Conservation (phyloP, 371 early-diverging fungal genomes). For the Coemansia sp. region DNA sequence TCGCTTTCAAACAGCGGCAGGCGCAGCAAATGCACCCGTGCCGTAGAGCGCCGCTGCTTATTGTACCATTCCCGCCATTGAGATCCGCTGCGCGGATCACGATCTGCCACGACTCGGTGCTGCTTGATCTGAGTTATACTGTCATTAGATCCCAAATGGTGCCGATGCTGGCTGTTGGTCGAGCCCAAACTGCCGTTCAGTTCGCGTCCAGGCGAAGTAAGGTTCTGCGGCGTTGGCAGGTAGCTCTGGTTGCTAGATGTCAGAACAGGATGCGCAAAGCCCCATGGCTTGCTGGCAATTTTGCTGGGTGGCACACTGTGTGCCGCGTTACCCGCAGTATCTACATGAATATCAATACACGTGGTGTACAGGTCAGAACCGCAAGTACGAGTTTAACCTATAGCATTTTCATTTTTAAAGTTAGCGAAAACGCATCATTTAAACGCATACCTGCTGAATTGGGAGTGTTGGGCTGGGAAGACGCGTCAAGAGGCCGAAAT, state of each 20-base stretch:
- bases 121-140: not conserved
- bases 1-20: slow-evolving; percentile 36
- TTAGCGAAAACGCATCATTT: not conserved
- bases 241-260: slow-evolving; percentile 6
- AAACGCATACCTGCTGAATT: slow-evolving; percentile 14
- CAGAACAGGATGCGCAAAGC: not conserved
- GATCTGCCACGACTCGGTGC: slow-evolving; percentile 7
- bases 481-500: slow-evolving; percentile 35
- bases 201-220: slow-evolving; percentile 23
- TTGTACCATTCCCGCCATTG: slow-evolving; percentile 29
- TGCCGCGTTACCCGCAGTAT: not conserved
- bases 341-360: not conserved
- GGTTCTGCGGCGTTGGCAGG: slow-evolving; percentile 30
- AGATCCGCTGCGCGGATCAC: slow-evolving; percentile 28
- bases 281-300: slow-evolving; percentile 11
- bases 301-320: not conserved
- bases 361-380: no score
- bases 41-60: slow-evolving; percentile 1
- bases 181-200: not conserved
- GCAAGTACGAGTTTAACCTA: not conserved
- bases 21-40: slow-evolving; percentile 19
- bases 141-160: not conserved
- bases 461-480: slow-evolving; percentile 12
- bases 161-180: not conserved
- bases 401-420: not conserved